These are phyloP conservation scores for Saccharomyces pastorianus DNA, from an alignment of 1,139 yeast genomes.

Conservation along the genomic window DNA sequence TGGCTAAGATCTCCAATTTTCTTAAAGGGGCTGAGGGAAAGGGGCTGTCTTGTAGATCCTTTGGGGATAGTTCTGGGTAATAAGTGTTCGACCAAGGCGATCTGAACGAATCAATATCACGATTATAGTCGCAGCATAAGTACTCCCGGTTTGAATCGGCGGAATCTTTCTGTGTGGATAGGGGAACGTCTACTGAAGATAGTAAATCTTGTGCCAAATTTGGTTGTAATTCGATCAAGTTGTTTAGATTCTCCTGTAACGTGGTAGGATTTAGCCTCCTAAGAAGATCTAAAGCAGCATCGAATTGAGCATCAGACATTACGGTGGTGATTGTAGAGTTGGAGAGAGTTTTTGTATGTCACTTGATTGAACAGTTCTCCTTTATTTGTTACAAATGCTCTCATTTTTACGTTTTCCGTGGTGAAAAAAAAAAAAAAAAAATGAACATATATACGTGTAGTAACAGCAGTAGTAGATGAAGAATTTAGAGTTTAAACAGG, in stretches of 20 bases:
- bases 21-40: slow-evolving; percentile 63
- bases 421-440: neutral
- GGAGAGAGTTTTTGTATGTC: neutral
- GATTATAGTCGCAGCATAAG: slow-evolving; percentile 85
- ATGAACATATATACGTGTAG: no score
- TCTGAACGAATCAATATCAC: slow-evolving; percentile 88
- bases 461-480: neutral
- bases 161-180: slow-evolving; percentile 49
- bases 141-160: slow-evolving; percentile 45
- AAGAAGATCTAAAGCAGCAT: slow-evolving; percentile 79
- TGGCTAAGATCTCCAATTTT: slow-evolving; percentile 69
- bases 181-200: slow-evolving; percentile 82
- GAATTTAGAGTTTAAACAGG: neutral
- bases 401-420: neutral
- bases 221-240: slow-evolving; percentile 70
- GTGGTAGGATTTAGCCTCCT: slow-evolving; percentile 78
- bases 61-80: slow-evolving; percentile 50
- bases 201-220: slow-evolving; percentile 80
- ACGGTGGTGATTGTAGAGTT: neutral
- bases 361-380: neutral
- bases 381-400: neutral
- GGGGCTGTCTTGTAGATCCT: slow-evolving; percentile 57
- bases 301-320: slow-evolving; percentile 54
- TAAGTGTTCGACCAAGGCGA: slow-evolving; percentile 88
- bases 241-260: slow-evolving; percentile 52